Base-by-base conservation (phyloP, 2,329 filamentous ascomycete genomes). In the Zymoseptoria ardabiliae region DNA sequence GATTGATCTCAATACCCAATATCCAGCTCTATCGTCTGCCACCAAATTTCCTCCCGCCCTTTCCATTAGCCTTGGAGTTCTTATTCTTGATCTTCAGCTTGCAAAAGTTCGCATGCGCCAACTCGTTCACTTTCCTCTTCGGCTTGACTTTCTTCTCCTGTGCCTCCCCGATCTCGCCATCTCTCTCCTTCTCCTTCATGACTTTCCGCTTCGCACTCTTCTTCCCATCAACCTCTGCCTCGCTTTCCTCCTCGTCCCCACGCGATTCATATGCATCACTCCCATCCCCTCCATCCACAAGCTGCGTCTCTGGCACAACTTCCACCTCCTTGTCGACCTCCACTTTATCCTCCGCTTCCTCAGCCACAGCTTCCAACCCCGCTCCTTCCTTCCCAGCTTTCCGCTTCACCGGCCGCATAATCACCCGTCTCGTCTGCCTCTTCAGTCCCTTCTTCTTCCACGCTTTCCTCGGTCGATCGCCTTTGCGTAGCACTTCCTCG, bases 401-500 rank as follows among this genome's bases (percentile, higher is more conserved):
- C 55, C 72, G 69, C 22, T 70, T 21, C 9, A 71, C 68, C 9
- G 72, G 72, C 63, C 65, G 65, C 68, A 72, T 89, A 61, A 86
- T 91, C 58, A 83, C 80, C 53, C 81, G 78, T 62, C 86, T 80
- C 2, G 90, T 93, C 58, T 89, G 90, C 61, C 90, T 81, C 78
- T 94, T 94, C 71, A 89, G 82, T 0, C 89, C 89, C 77, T 89
- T 90, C 81, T 94, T 94, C 79, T 92, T 93, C 78, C 82, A 93
- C 1, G 83, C 74, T 57, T 80, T 83, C 45, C 85, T 71, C 2
- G 85, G 85, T 62, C 82, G 78, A 1, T 85, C 85, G 66, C 84
- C 76, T n/a, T 77, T 78, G 56, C 78, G 83, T 11, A 81, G 58
- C 13, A 64, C 66, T 23, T 66, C 64, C 10, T 51, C 56, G 20